Conservation (phyloP, 495 filamentous ascomycete genomes). For the Recurvomyces mirabilis region DNA sequence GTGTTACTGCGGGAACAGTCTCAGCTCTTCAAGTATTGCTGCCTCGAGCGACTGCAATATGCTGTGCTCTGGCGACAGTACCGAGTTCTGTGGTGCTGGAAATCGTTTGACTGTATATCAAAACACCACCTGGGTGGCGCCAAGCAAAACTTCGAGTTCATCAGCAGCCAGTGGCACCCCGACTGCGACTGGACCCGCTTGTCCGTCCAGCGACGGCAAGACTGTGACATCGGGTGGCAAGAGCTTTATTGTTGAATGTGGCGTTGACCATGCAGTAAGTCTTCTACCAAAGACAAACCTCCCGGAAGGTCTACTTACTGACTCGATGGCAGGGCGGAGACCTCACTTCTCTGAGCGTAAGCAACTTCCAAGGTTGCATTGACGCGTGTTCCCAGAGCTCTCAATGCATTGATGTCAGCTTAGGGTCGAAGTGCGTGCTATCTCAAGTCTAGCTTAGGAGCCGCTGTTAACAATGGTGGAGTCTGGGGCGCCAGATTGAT, state of each 20-base stretch:
- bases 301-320: no score
- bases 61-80: constrained; percentile 10
- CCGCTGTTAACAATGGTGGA: neutral
- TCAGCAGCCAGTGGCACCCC: neutral
- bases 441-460: constrained; percentile 2
- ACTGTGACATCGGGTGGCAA: constrained; percentile 2
- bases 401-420: constrained; percentile 9
- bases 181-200: constrained; percentile 1
- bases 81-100: constrained; percentile 20
- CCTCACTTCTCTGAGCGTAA: neutral
- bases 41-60: constrained; percentile 6
- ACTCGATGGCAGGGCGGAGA: constrained; percentile 10
- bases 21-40: neutral
- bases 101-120: constrained; percentile 18
- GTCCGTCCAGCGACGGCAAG: constrained; percentile 1
- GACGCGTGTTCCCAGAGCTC: constrained; percentile 1
- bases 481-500: neutral
- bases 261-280: constrained; percentile 1
- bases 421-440: constrained; percentile 10
- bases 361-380: constrained; percentile 5
- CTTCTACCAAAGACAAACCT: no score
- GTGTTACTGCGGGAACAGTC: constrained; percentile 21
- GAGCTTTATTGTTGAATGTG: constrained; percentile 12
- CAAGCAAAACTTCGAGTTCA: neutral
- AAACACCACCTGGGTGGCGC: constrained; percentile 11